A percentile compares a stretch with the other conserved stretches of the same genome.
phyloP scores from a whole-genome alignment of 2,329 filamentous ascomycete species.

The Colletotrichum sp. region DNA sequence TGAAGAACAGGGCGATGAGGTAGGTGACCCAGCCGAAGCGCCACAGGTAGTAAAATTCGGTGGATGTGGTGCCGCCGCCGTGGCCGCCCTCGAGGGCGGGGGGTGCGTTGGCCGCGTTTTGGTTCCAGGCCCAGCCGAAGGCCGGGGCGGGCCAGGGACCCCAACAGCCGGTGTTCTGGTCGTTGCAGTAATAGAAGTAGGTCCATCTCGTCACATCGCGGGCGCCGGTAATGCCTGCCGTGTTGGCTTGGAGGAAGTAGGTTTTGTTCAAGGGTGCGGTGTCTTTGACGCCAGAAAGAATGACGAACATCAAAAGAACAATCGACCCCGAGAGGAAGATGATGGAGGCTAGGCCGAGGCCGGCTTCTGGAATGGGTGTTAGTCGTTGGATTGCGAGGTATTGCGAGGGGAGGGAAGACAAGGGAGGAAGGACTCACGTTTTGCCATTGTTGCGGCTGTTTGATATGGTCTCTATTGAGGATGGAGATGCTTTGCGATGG shows the following conservation, averaged over 20 bases:
- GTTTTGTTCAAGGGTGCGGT: constrained; percentile 70
- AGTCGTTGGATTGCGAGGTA: not conserved
- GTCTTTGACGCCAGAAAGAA: constrained; percentile 59
- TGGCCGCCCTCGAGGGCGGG: constrained; percentile 53
- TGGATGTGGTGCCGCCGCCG: constrained; percentile 59
- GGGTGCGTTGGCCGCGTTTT: constrained; percentile 49
- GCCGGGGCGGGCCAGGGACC: constrained; percentile 65
- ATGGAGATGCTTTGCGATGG: not conserved
- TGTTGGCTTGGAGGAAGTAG: constrained; percentile 86
- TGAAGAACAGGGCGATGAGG: constrained; percentile 84
- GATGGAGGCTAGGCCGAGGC: constrained; percentile 47
- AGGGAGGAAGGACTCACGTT: not conserved
- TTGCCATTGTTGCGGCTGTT: not conserved
- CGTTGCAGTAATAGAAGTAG: constrained; percentile 83
- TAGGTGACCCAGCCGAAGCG: constrained; percentile 94
- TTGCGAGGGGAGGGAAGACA: not conserved
- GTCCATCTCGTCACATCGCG: constrained; percentile 81
- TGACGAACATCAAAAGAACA: constrained; percentile 63
- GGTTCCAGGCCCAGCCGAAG: constrained; percentile 74
- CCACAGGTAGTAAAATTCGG: constrained; percentile 80
- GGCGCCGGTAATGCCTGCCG: constrained; percentile 72
- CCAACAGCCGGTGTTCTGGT: constrained; percentile 69
- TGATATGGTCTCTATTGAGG: not conserved
- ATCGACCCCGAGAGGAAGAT: constrained; percentile 56
- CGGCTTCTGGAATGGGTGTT: constrained; percentile 38